A percentile compares a stretch with the other conserved stretches of the same genome.
phyloP scores from a whole-genome alignment of 768 basidiomycete species.

The Russula sp. region DNA sequence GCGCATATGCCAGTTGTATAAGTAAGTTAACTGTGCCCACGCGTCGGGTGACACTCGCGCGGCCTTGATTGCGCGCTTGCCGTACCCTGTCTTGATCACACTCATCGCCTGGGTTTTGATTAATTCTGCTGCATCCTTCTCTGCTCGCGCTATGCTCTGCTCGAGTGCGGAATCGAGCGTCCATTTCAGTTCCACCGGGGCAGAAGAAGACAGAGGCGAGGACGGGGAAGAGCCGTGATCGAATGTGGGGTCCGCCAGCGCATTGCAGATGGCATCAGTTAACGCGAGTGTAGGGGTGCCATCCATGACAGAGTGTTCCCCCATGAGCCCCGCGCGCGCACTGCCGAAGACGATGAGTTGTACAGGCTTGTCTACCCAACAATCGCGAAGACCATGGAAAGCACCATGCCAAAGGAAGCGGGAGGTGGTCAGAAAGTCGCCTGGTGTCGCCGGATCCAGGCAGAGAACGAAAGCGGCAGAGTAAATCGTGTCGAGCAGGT shows the following conservation, averaged over 20 bases:
- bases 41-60: slow-evolving; percentile 91
- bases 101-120: slow-evolving; percentile 60
- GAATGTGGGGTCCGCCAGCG: slow-evolving; percentile 57
- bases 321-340: slow-evolving; percentile 79
- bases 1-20: slow-evolving; percentile 83
- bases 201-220: slow-evolving; percentile 28
- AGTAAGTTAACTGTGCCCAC: slow-evolving; percentile 94
- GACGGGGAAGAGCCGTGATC: slow-evolving; percentile 51
- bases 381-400: slow-evolving; percentile 56
- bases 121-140: slow-evolving; percentile 53
- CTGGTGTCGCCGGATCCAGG: slow-evolving; percentile 63
- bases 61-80: slow-evolving; percentile 80
- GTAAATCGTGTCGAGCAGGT: slow-evolving; percentile 69
- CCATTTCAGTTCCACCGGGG: slow-evolving; percentile 63
- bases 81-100: slow-evolving; percentile 69
- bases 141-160: slow-evolving; percentile 56
- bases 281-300: slow-evolving; percentile 77
- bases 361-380: slow-evolving; percentile 89
- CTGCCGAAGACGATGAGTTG: slow-evolving; percentile 87
- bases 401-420: slow-evolving; percentile 83
- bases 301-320: slow-evolving; percentile 92
- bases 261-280: slow-evolving; percentile 65
- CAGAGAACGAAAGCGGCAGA: slow-evolving; percentile 83
- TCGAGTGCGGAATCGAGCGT: slow-evolving; percentile 48
- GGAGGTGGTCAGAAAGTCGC: slow-evolving; percentile 54